Evolutionary conservation across 176 grass and related monocot species (phyloP).

Genomic region (Musa itinerans): DNA sequence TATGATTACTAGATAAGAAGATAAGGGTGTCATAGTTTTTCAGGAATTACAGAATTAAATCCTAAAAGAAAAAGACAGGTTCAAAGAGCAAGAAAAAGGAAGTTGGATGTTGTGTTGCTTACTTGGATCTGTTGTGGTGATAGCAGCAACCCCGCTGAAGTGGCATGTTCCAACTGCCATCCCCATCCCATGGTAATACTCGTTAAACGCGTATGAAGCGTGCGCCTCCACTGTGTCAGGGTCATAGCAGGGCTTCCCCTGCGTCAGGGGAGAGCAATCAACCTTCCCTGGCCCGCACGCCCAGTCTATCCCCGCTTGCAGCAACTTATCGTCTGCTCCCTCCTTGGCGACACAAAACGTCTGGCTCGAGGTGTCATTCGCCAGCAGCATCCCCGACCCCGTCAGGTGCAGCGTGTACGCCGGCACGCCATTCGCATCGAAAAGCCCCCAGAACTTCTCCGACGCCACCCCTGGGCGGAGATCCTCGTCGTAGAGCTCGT

Average conservation of each 20-base stretch:
- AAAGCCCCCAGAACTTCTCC: conserved; percentile 85
- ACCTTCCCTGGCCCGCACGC: conserved; percentile 90
- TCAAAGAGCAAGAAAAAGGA: neutral
- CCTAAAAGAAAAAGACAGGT: neutral
- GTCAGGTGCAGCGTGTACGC: conserved; percentile 78
- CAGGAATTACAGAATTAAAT: too few species aligned
- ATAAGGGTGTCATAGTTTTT: neutral
- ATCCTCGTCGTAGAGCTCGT: conserved; percentile 97
- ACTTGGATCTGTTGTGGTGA: conserved; percentile 94
- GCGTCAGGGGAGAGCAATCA: conserved; percentile 71
- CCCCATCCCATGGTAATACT: conserved; percentile 85
- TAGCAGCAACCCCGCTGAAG: conserved; percentile 79
- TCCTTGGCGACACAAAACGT: conserved; percentile 76
- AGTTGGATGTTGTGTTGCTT: conserved; percentile 9
- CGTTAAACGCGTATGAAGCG: conserved; percentile 81
- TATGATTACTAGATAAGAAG: neutral
- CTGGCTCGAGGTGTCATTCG: conserved; percentile 93
- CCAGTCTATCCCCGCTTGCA: conserved; percentile 95
- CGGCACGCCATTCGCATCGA: conserved; percentile 71
- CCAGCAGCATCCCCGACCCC: conserved; percentile 68
- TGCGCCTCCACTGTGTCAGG: conserved; percentile 75
- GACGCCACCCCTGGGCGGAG: conserved; percentile 46
- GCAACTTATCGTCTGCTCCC: conserved; percentile 65
- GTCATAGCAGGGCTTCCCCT: conserved; percentile 76
- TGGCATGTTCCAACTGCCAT: conserved; percentile 76